A percentile compares a stretch with the other conserved stretches of the same genome.
Evolutionary conservation across 2,329 filamentous ascomycete genomes (phyloP).

Genomic region (Claviceps arundinis): DNA sequence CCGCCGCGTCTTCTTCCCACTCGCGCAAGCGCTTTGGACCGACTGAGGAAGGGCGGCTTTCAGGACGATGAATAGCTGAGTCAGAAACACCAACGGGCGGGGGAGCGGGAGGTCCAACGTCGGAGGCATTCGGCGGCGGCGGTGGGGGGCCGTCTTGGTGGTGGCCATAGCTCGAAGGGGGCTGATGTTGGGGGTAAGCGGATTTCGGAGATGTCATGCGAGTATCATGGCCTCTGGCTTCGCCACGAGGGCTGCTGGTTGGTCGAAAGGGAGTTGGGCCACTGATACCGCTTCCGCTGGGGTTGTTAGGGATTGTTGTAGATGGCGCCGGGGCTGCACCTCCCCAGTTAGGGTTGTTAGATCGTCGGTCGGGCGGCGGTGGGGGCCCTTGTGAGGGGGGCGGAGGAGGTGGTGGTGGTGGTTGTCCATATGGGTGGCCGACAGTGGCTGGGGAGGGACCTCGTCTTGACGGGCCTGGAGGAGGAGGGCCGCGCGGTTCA

Average conservation of each 20-base stretch:
- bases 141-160: conserved; percentile 43
- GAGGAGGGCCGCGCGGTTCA: conserved; percentile 19
- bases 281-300: conserved; percentile 26
- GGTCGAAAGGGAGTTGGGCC: conserved; percentile 57
- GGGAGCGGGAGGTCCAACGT: conserved; percentile 30
- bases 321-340: conserved; percentile 36
- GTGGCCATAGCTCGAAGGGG: conserved; percentile 41
- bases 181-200: conserved; percentile 65
- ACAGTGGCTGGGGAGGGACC: conserved; percentile 29
- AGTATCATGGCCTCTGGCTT: conserved; percentile 72
- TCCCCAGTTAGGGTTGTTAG: conserved; percentile 45
- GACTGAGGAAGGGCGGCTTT: conserved; percentile 66
- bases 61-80: conserved; percentile 48
- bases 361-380: conserved; percentile 39
- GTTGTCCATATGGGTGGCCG: conserved; percentile 32
- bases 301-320: conserved; percentile 23
- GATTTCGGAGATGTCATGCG: conserved; percentile 86
- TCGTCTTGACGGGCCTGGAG: conserved; percentile 32
- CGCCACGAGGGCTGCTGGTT: conserved; percentile 67
- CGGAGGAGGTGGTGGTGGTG: conserved; percentile 16
- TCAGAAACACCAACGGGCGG: conserved; percentile 40
- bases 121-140: conserved; percentile 47
- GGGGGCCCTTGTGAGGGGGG: conserved; percentile 29
- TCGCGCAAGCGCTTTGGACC: conserved; percentile 76
- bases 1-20: conserved; percentile 73